phyloP scores from a whole-genome alignment of 2,329 filamentous ascomycete species.

The Colletotrichum sp. region DNA sequence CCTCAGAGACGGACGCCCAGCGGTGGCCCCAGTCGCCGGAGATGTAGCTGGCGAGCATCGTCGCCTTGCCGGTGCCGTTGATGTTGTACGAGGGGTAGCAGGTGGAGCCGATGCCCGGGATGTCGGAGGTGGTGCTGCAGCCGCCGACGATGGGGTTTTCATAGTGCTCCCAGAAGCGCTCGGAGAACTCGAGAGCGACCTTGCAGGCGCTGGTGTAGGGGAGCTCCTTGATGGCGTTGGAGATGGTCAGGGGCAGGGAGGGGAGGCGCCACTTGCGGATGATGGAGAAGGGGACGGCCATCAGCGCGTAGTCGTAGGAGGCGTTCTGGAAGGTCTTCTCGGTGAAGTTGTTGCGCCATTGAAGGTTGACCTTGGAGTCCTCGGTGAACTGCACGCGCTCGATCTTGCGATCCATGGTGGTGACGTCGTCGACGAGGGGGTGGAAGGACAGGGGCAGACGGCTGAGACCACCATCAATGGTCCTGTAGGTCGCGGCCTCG shows the following conservation, averaged over 20 bases:
- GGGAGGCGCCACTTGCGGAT: slow-evolving; percentile 68
- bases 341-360: slow-evolving; percentile 55
- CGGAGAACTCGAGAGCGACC: slow-evolving; percentile 71
- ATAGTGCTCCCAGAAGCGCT: slow-evolving; percentile 64
- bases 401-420: slow-evolving; percentile 61
- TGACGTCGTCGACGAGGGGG: slow-evolving; percentile 63
- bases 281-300: slow-evolving; percentile 68
- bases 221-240: slow-evolving; percentile 52
- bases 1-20: slow-evolving; percentile 46
- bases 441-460: slow-evolving; percentile 67
- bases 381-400: slow-evolving; percentile 58
- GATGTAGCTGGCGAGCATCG: slow-evolving; percentile 65
- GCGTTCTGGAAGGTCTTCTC: slow-evolving; percentile 46
- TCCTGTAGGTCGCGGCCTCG: slow-evolving; percentile 63
- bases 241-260: slow-evolving; percentile 43
- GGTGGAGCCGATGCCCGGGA: slow-evolving; percentile 64
- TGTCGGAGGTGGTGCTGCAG: slow-evolving; percentile 61
- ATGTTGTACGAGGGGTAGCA: slow-evolving; percentile 73
- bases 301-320: slow-evolving; percentile 70
- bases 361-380: slow-evolving; percentile 59
- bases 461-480: slow-evolving; percentile 63
- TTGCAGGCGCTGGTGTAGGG: slow-evolving; percentile 55
- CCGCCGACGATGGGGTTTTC: slow-evolving; percentile 65
- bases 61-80: slow-evolving; percentile 67
- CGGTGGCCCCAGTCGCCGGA: slow-evolving; percentile 42